phyloP scores from a whole-genome alignment of 2,329 filamentous ascomycete genomes.

The Dichotomopilus funicola region DNA sequence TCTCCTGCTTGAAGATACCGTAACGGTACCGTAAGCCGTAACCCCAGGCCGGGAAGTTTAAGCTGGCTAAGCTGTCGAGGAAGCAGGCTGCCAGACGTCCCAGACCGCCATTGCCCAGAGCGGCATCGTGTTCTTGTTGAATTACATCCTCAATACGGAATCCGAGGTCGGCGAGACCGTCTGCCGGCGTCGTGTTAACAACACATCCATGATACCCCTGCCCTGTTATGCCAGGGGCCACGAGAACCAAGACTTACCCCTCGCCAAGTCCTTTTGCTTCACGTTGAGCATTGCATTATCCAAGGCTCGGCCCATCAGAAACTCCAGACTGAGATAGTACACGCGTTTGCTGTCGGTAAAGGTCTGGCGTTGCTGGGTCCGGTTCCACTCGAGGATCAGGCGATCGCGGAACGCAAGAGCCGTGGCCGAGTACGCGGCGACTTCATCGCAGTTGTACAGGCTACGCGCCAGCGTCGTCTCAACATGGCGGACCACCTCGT shows the following conservation, averaged over 20 bases:
- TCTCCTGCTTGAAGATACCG: slow-evolving; percentile 99
- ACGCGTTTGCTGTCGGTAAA: slow-evolving; percentile 85
- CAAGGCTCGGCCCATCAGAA: slow-evolving; percentile 90
- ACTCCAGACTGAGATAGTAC: slow-evolving; percentile 96
- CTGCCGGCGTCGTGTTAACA: slow-evolving; percentile 36
- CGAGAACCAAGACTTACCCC: slow-evolving; percentile 46
- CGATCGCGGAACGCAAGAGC: slow-evolving; percentile 89
- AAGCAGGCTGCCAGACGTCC: slow-evolving; percentile 94
- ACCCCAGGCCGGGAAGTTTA: slow-evolving; percentile 96
- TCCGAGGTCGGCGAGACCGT: slow-evolving; percentile 79
- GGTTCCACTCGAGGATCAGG: slow-evolving; percentile 94
- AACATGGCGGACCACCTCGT: slow-evolving; percentile 84
- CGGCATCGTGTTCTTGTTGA: slow-evolving; percentile 89
- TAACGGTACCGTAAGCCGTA: slow-evolving; percentile 95
- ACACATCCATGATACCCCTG: background rate
- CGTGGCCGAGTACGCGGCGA: slow-evolving; percentile 84
- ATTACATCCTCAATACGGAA: slow-evolving; percentile 98
- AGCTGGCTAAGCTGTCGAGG: slow-evolving; percentile 87
- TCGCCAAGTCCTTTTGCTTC: slow-evolving; percentile 76
- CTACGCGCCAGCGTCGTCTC: slow-evolving; percentile 94
- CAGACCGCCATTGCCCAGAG: slow-evolving; percentile 90
- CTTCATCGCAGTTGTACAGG: slow-evolving; percentile 97
- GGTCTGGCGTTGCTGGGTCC: slow-evolving; percentile 93
- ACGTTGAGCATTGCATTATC: slow-evolving; percentile 99
- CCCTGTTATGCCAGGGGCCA: background rate